Percentiles rank a stretch among this genome's conserved stretches.
Evolutionary conservation across 768 basidiomycete genomes (phyloP).

Genomic region (Sporobolomyces roseus): DNA sequence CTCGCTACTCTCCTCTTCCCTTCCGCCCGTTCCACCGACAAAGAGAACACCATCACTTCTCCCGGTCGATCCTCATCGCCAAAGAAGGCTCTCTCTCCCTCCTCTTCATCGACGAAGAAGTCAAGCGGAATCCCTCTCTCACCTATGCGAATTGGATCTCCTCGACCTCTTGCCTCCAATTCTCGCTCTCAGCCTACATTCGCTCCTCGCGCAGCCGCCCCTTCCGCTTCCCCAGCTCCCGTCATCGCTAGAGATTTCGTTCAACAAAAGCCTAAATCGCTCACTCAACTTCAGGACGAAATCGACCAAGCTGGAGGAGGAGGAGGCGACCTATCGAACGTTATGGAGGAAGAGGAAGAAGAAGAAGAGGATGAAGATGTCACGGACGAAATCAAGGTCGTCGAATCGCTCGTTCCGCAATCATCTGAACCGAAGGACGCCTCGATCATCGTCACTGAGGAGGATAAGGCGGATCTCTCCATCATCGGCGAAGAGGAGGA

Average conservation of each 20-base stretch:
- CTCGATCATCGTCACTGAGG: not conserved
- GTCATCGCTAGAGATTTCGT: constrained; percentile 6
- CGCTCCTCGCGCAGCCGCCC: not conserved
- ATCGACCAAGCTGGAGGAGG: constrained; percentile 25
- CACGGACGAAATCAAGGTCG: not conserved
- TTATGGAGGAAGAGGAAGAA: constrained; percentile 24
- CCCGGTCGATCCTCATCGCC: not conserved
- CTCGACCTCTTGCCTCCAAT: not conserved
- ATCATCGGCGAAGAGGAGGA: constrained; percentile 33
- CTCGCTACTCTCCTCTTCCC: constrained; percentile 38
- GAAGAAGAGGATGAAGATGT: constrained; percentile 5
- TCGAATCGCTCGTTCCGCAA: not conserved
- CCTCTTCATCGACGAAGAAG: not conserved
- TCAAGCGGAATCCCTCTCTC: constrained; percentile 13
- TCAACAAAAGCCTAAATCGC: not conserved
- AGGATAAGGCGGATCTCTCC: constrained; percentile 22
- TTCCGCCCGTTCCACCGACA: not conserved
- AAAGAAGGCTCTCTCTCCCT: not conserved
- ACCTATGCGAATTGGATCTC: constrained; percentile 25
- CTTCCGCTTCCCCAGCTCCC: not conserved
- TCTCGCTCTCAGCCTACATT: not conserved
- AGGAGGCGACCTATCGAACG: constrained; percentile 13
- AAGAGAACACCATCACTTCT: constrained; percentile 15
- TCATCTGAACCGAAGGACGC: not conserved
- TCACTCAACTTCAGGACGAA: constrained; percentile 5